phyloP scores from a whole-genome alignment of 169 alveolate genomes.

The Plasmodium knowlesi region DNA sequence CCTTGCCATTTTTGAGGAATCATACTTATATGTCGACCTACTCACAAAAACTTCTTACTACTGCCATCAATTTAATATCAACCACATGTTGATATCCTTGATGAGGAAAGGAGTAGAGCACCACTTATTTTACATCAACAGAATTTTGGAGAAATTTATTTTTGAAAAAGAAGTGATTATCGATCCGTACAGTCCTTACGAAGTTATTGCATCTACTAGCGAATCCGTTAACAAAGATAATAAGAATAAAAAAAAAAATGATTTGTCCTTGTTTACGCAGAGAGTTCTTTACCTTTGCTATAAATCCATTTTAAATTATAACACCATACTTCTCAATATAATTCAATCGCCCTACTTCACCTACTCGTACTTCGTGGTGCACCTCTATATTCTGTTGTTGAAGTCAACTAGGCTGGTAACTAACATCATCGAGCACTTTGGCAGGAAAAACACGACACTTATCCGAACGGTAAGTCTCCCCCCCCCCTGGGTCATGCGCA shows the following conservation, averaged over 20 bases:
- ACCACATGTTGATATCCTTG: slow-evolving; percentile 31
- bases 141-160: slow-evolving; percentile 56
- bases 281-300: slow-evolving; percentile 55
- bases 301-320: slow-evolving; percentile 43
- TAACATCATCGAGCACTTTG: slow-evolving; percentile 53
- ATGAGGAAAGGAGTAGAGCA: slow-evolving; percentile 70
- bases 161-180: slow-evolving; percentile 52
- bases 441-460: slow-evolving; percentile 41
- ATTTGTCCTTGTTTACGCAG: slow-evolving; percentile 44
- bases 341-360: slow-evolving; percentile 36
- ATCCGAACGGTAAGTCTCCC: slow-evolving; percentile 54
- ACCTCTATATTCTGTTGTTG: slow-evolving; percentile 19
- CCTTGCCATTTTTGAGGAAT: slow-evolving; percentile 57
- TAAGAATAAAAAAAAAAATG: slow-evolving; percentile 22
- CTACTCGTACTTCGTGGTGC: slow-evolving; percentile 37
- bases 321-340: slow-evolving; percentile 35
- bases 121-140: slow-evolving; percentile 47
- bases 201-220: slow-evolving; percentile 40
- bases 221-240: neutral
- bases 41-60: slow-evolving; percentile 51
- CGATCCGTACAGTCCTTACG: slow-evolving; percentile 63
- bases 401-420: slow-evolving; percentile 61
- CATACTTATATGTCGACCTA: slow-evolving; percentile 51
- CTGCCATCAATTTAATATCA: slow-evolving; percentile 29
- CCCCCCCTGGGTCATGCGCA: no score